phyloP scores from a whole-genome alignment of 2,329 filamentous ascomycete genomes.

The Phaeophleospora eucalypticola region DNA sequence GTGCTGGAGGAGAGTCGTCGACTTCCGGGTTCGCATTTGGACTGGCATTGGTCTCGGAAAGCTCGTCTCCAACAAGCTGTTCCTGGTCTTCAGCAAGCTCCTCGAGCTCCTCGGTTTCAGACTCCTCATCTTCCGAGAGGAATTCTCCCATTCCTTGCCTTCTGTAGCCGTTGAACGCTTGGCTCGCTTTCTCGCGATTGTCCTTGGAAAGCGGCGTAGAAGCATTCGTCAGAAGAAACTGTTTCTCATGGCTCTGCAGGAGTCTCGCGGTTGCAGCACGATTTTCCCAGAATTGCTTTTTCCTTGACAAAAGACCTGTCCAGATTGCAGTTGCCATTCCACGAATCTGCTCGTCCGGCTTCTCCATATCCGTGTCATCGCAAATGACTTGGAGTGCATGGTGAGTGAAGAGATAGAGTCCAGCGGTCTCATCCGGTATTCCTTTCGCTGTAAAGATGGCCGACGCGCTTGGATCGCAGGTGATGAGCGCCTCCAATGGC shows the following conservation, averaged over 20 bases:
- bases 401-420: conserved; percentile 2
- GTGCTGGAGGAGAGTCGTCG: too few species aligned
- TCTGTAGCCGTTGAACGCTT: conserved; percentile 1
- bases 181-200: background rate
- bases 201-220: conserved; percentile 1
- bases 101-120: background rate
- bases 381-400: conserved; percentile 3
- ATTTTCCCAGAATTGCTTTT: background rate
- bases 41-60: too few species aligned
- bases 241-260: background rate
- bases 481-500: conserved; percentile 4
- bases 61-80: too few species aligned
- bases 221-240: conserved; percentile 1
- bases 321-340: conserved; percentile 4
- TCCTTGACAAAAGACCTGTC: background rate
- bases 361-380: background rate
- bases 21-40: too few species aligned
- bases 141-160: background rate
- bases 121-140: background rate
- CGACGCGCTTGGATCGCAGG: background rate
- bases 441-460: background rate
- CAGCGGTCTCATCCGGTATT: background rate
- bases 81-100: background rate
- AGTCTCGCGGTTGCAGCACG: conserved; percentile 1
- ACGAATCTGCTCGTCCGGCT: conserved; percentile 4